These are phyloP conservation scores for Aquilaria agallochum DNA, from an alignment of 441 rosid species.

Conservation along the genomic window DNA sequence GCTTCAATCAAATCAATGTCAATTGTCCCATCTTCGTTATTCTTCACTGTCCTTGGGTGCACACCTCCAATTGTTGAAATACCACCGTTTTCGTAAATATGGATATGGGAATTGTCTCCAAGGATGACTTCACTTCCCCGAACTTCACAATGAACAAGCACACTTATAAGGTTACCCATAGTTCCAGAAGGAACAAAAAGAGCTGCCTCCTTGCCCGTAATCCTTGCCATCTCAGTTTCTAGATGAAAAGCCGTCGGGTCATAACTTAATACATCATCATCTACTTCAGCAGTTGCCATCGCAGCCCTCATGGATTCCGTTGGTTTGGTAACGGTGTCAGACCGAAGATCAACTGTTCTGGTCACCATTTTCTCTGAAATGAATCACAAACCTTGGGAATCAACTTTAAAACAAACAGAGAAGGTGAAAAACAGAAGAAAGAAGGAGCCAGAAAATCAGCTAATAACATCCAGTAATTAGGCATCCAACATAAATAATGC, in stretches of 20 bases:
- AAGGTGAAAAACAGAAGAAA: too few species aligned
- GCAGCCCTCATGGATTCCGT: constrained; percentile 88
- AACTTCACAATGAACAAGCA: constrained; percentile 80
- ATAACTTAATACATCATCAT: constrained; percentile 73
- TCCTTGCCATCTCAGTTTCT: constrained; percentile 70
- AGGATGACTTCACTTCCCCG: constrained; percentile 96
- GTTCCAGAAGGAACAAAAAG: constrained; percentile 94
- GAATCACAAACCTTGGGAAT: constrained; percentile 2
- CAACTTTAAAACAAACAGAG: too few species aligned
- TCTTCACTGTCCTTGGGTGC: constrained; percentile 78
- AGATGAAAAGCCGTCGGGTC: constrained; percentile 71
- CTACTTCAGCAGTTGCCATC: constrained; percentile 88
- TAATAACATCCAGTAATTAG: too few species aligned
- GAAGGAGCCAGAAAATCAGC: too few species aligned
- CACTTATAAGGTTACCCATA: constrained; percentile 93
- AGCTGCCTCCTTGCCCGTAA: constrained; percentile 81
- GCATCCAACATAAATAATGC: too few species aligned
- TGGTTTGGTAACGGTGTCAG: constrained; percentile 92
- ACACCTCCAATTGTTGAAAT: constrained; percentile 87
- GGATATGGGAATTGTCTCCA: constrained; percentile 81
- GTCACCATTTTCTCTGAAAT: constrained; percentile 49
- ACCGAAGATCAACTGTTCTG: constrained; percentile 79
- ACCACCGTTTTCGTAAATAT: constrained; percentile 87
- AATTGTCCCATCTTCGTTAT: constrained; percentile 83
- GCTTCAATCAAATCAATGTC: constrained; percentile 68